Base-by-base conservation (phyloP, 2,329 filamentous ascomycete species). In the Ophiostoma novo-ulmi region DNA sequence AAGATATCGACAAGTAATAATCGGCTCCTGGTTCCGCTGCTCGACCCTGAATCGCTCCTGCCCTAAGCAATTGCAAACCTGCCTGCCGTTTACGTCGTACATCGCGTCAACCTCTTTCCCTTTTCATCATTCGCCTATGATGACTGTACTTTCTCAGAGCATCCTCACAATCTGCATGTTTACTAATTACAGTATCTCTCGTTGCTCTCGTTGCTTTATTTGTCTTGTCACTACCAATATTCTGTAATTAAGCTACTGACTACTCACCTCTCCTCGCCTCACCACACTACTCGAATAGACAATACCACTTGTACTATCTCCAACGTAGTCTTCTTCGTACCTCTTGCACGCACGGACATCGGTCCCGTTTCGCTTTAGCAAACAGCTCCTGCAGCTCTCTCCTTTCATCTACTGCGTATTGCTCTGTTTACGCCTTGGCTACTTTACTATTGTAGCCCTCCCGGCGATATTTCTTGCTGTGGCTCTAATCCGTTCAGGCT, bases 291-390 rank as follows among this genome's bases (percentile, higher is more conserved):
- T 58, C 52, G n/a, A 31, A 31, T 3, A 26, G 52, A 26, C 22
- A 58, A 58, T 26, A 26, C 48, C 22, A 26, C 52, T 13, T 58
- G 52, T 58, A 55, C 52, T 58, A 58, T 26, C 52, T 58, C 52
- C 52, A 58, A 26, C 52, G 17, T 5, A 22, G n/a, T 58, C 52
- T 55, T n/a, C n/a, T n/a, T n/a, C n/a, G n/a, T n/a, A 55, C 52
- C 52, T 55, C 48, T 58, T n/a, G 52, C 52, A 26, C 52, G 52
- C n/a, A 58, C 52, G 44, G 44, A 48, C 44, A n/a, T 58, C n/a
- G 52, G n/a, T 26, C 52, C 52, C 52, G 52, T 58, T 58, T 58
- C 52, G 52, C 52, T 26, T 58, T 22, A 26, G 20, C 44, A 48
- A 48, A 48, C 44, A 26, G n/a, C 52, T 58, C 52, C 44, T 48